Conservation (phyloP, 768 basidiomycete species). For the Russula earlei region DNA sequence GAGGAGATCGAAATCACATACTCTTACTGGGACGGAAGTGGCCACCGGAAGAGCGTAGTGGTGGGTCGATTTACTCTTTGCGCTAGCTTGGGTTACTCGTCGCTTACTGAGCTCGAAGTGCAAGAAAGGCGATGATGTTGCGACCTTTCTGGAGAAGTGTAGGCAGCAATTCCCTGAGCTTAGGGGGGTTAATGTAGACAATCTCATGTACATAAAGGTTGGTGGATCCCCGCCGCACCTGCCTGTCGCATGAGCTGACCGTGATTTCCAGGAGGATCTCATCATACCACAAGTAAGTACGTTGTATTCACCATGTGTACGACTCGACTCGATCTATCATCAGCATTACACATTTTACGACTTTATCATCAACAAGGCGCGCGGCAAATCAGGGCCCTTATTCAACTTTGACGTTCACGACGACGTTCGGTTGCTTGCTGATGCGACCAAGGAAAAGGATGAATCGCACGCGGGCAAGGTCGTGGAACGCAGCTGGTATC, state of each 20-base stretch:
- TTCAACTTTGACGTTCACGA: slow-evolving; percentile 99
- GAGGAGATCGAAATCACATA: slow-evolving; percentile 87
- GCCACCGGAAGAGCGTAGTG: slow-evolving; percentile 84
- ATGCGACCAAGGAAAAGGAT: slow-evolving; percentile 95
- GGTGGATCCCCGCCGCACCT: slow-evolving; percentile 17
- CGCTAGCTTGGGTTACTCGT: background rate
- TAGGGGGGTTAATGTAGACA: slow-evolving; percentile 83
- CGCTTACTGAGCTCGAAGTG: slow-evolving; percentile 49
- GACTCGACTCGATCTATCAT: slow-evolving; percentile 1
- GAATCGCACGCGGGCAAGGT: slow-evolving; percentile 99
- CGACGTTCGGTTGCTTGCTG: slow-evolving; percentile 87
- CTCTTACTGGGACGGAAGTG: slow-evolving; percentile 98
- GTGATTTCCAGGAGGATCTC: slow-evolving; percentile 71
- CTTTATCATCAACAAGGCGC: slow-evolving; percentile 96
- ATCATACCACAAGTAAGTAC: slow-evolving; percentile 86
- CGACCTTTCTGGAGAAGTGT: slow-evolving; percentile 85
- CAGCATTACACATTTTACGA: slow-evolving; percentile 98
- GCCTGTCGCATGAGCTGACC: slow-evolving; percentile 4
- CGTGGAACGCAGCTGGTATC: slow-evolving; percentile 92
- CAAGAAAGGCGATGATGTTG: slow-evolving; percentile 91
- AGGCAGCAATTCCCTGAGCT: slow-evolving; percentile 89
- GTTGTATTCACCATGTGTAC: background rate
- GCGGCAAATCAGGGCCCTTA: slow-evolving; percentile 94
- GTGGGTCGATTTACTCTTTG: slow-evolving; percentile 39
- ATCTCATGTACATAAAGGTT: slow-evolving; percentile 97